Conservation (phyloP, 1,139 yeast species). For the Eremothecium cymbalariae region DNA sequence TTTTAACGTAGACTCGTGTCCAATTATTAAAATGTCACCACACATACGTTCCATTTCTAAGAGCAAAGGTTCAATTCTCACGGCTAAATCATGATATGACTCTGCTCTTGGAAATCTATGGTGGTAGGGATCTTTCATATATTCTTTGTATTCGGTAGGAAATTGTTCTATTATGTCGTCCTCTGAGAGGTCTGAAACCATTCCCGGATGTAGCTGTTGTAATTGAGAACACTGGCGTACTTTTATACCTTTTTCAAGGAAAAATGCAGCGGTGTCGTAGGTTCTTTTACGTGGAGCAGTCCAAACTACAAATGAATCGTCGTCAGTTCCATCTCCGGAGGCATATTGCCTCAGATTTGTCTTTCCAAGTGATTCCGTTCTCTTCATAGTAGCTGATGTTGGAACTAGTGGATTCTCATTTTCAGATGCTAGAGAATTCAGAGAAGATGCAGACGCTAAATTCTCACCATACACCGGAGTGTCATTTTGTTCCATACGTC, state of each 20-base stretch:
- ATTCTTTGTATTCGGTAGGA: constrained; percentile 65
- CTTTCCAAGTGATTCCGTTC: constrained; percentile 20
- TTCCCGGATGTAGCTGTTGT: constrained; percentile 88
- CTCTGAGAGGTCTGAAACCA: constrained; percentile 57
- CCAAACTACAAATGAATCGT: constrained; percentile 64
- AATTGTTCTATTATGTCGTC: constrained; percentile 50
- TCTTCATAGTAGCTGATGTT: constrained; percentile 16
- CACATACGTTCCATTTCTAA: constrained; percentile 88
- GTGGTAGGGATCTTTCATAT: constrained; percentile 76
- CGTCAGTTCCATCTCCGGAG: constrained; percentile 31
- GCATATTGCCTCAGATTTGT: constrained; percentile 26
- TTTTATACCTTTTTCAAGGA: constrained; percentile 50
- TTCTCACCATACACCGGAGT: constrained; percentile 2
- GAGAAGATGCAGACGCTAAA: constrained; percentile 1
- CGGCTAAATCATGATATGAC: constrained; percentile 91
- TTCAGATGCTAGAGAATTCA: constrained; percentile 5
- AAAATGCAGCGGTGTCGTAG: constrained; percentile 64
- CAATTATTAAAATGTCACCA: constrained; percentile 81
- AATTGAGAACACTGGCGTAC: constrained; percentile 73
- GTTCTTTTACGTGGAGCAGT: constrained; percentile 85
- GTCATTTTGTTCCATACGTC: constrained; percentile 17
- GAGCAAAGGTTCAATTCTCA: constrained; percentile 85
- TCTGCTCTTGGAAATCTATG: constrained; percentile 89
- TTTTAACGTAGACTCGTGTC: constrained; percentile 83
- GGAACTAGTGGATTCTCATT: constrained; percentile 13